Percentiles rank a stretch among this genome's conserved stretches.
Evolutionary conservation across 441 rosid species (phyloP).

Genomic region (Gossypium trilobum): DNA sequence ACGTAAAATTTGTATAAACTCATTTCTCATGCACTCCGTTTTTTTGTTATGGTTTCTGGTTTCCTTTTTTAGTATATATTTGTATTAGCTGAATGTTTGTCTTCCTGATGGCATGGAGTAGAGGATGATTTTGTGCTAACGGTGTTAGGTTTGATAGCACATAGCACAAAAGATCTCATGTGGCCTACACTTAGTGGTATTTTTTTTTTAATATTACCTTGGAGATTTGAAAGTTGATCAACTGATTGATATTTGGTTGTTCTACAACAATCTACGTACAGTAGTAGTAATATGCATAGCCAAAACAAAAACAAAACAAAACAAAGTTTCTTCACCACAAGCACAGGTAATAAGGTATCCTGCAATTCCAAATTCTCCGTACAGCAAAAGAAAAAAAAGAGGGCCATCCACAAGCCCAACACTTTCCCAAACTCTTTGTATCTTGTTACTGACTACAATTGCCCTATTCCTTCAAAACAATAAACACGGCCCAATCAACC

Average conservation of each 20-base stretch:
- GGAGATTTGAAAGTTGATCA: too few species aligned
- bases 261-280: too few species aligned
- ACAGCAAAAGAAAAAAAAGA: too few species aligned
- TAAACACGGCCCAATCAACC: constrained; percentile 43
- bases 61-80: not conserved
- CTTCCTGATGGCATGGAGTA: not conserved
- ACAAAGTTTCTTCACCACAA: too few species aligned
- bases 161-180: not conserved
- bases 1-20: not conserved
- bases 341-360: too few species aligned
- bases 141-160: not conserved
- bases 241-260: too few species aligned
- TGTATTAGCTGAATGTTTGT: not conserved
- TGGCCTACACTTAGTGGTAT: not conserved
- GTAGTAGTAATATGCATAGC: too few species aligned
- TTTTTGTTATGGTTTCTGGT: not conserved
- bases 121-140: not conserved
- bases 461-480: constrained; percentile 41
- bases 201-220: too few species aligned
- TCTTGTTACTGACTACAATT: too few species aligned
- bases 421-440: constrained; percentile 56
- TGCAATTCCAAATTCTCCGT: too few species aligned
- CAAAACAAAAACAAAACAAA: too few species aligned
- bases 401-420: constrained; percentile 13
- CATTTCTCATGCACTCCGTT: not conserved